A percentile compares a stretch with the other conserved stretches of the same genome.
Evolutionary conservation across 371 early-diverging fungal genomes (phyloP).

Genomic region (Mucor sp.): DNA sequence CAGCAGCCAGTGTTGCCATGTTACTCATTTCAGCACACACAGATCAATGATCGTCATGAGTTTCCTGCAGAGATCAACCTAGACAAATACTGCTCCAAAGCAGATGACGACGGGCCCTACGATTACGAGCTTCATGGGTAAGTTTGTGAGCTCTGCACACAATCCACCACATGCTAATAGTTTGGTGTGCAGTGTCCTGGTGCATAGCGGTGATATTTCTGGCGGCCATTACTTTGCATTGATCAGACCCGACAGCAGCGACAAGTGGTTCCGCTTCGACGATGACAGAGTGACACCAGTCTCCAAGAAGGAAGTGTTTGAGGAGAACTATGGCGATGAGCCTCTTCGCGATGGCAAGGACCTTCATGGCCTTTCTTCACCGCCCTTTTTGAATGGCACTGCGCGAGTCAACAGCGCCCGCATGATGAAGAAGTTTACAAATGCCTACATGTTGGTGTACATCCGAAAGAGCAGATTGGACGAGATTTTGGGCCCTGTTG

Average conservation of each 20-base stretch:
- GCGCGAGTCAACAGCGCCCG: constrained; percentile 32
- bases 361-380: constrained; percentile 14
- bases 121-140: constrained; percentile 81
- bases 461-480: constrained; percentile 77
- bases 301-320: constrained; percentile 86
- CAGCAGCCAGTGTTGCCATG: constrained; percentile 2
- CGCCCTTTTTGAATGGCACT: constrained; percentile 13
- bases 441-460: constrained; percentile 98
- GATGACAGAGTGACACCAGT: constrained; percentile 96
- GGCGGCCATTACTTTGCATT: constrained; percentile 98
- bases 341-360: constrained; percentile 13
- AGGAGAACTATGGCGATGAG: constrained; percentile 96
- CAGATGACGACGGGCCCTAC: constrained; percentile 17
- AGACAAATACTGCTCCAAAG: constrained; percentile 70
- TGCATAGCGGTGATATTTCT: constrained; percentile 94
- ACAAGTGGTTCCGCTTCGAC: constrained; percentile 96
- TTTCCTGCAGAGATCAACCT: constrained; percentile 93
- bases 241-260: constrained; percentile 78
- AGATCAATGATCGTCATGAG: constrained; percentile 96
- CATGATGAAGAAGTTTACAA: constrained; percentile 78
- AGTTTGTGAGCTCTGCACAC: constrained; percentile 42
- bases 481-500: constrained; percentile 69
- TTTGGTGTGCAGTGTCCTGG: constrained; percentile 75
- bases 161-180: background rate
- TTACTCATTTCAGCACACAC: background rate